Evolutionary conservation across 1,284 basidiomycete species (phyloP).

Genomic region (Microbotryum violaceum): DNA sequence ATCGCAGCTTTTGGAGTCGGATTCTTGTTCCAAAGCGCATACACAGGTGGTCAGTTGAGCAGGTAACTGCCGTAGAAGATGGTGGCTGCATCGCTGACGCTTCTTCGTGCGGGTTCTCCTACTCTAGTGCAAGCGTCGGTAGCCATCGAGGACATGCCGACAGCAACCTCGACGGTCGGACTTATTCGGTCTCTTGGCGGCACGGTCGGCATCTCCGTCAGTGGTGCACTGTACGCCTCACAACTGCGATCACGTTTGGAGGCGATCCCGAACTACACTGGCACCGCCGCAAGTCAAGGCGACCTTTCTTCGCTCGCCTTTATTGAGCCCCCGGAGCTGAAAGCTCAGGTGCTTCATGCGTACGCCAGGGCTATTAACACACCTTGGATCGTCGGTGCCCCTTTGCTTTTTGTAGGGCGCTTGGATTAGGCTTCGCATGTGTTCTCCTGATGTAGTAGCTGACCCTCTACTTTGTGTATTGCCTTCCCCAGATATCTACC

Average conservation of each 20-base stretch:
- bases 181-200: slow-evolving; percentile 69
- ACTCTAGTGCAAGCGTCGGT: slow-evolving; percentile 69
- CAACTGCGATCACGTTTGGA: slow-evolving; percentile 28
- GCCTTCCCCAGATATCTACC: too few relatives aligned
- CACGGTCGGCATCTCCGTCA: slow-evolving; percentile 58
- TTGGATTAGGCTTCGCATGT: slow-evolving; percentile 1
- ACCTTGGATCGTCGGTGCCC: slow-evolving; percentile 58
- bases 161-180: slow-evolving; percentile 61
- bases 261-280: slow-evolving; percentile 25
- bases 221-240: slow-evolving; percentile 35
- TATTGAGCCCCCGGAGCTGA: slow-evolving; percentile 37
- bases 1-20: slow-evolving; percentile 32
- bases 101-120: not conserved
- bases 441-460: too few relatives aligned
- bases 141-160: slow-evolving; percentile 73
- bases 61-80: too few relatives aligned
- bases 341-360: slow-evolving; percentile 54
- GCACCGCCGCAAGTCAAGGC: slow-evolving; percentile 1
- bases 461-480: too few relatives aligned
- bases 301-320: not conserved
- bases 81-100: not conserved
- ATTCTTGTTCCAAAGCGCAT: slow-evolving; percentile 30
- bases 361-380: slow-evolving; percentile 60
- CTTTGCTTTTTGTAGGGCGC: slow-evolving; percentile 38
- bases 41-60: slow-evolving; percentile 5